Evolutionary conservation across 2,329 filamentous ascomycete genomes (phyloP).

Genomic region (Daldinia sp.): DNA sequence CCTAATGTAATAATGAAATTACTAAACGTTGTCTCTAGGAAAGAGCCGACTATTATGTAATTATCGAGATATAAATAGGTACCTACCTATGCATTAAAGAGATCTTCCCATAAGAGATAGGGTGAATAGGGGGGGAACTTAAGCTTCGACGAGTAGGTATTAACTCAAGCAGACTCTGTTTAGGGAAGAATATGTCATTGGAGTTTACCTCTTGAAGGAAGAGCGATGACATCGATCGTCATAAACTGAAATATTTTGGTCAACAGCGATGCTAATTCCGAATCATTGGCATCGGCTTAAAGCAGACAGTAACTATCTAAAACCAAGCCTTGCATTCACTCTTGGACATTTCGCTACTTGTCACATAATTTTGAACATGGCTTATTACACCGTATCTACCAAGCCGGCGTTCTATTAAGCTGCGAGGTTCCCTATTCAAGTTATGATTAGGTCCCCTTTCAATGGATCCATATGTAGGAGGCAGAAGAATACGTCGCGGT

Average conservation of each 20-base stretch:
- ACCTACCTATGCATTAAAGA: background rate
- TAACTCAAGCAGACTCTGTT: background rate
- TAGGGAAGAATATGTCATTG: background rate
- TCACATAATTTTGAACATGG: background rate
- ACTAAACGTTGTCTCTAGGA: background rate
- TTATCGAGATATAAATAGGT: background rate
- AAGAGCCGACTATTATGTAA: background rate
- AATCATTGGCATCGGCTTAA: background rate
- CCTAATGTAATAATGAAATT: no score
- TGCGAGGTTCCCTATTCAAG: background rate
- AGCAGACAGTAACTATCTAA: background rate
- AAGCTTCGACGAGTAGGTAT: background rate
- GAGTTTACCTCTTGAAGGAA: background rate
- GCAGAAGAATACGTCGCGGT: conserved; percentile 11
- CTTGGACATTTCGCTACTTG: background rate
- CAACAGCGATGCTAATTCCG: background rate
- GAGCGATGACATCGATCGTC: background rate
- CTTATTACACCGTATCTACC: background rate
- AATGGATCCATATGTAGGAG: conserved; percentile 28
- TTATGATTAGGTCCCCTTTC: background rate
- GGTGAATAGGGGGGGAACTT: background rate
- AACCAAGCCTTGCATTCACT: background rate
- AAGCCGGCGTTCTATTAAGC: background rate
- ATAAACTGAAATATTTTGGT: background rate
- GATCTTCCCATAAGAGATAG: background rate